These are phyloP conservation scores for Fistulifera pelliculosa DNA, from an alignment of 108 stramenopile species.

Conservation along the genomic window DNA sequence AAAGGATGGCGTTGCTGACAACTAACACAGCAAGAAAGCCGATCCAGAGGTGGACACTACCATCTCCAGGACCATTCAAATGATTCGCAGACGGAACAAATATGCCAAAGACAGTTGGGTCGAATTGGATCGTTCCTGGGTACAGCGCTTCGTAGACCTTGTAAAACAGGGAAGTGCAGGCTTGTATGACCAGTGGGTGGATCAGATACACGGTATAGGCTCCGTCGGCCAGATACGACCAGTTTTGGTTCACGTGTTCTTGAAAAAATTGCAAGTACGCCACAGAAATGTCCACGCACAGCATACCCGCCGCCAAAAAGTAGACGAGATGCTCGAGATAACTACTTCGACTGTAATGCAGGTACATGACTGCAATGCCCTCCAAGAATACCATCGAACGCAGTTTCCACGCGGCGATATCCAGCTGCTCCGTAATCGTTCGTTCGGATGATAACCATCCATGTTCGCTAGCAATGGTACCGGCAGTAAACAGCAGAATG, in stretches of 20 bases:
- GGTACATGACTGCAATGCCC: neutral
- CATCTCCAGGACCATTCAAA: neutral
- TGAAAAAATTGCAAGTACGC: slow-evolving; percentile 8
- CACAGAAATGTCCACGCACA: slow-evolving; percentile 1
- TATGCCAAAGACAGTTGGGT: neutral
- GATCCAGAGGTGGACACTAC: neutral
- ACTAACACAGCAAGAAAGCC: neutral
- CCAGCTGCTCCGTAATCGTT: neutral
- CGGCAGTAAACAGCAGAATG: slow-evolving; percentile 6
- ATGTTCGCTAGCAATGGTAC: neutral
- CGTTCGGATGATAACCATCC: slow-evolving; percentile 2
- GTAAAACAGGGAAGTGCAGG: slow-evolving; percentile 1
- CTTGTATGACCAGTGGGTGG: slow-evolving; percentile 4
- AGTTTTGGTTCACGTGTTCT: slow-evolving; percentile 1
- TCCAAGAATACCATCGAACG: neutral
- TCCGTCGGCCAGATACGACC: neutral
- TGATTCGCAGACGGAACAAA: neutral
- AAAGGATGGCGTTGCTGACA: neutral
- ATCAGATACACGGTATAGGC: slow-evolving; percentile 8
- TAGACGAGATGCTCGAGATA: neutral
- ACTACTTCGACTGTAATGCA: neutral
- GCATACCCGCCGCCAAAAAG: slow-evolving; percentile 1
- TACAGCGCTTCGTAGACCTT: slow-evolving; percentile 4
- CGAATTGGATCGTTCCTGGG: neutral
- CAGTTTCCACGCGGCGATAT: neutral